Percentiles rank a stretch among this genome's conserved stretches.
Conservation (phyloP, 805 yeast genomes). For the Candida glaebosa region DNA sequence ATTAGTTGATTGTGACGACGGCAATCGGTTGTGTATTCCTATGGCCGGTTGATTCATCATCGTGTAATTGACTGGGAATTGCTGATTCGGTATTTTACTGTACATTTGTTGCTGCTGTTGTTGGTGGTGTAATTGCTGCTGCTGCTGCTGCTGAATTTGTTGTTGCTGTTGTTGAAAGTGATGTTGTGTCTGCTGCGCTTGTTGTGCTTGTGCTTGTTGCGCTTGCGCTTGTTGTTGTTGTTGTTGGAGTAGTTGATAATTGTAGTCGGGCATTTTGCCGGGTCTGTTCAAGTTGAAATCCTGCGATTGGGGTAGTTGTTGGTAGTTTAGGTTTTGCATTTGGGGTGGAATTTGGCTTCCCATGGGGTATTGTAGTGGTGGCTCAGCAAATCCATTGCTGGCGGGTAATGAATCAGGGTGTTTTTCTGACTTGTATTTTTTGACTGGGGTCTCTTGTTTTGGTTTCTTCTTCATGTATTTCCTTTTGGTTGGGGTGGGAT, state of each 20-base stretch:
- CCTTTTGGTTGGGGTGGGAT: slow-evolving; percentile 40
- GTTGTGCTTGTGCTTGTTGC: not conserved
- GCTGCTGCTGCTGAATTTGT: slow-evolving; percentile 1
- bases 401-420: slow-evolving; percentile 8
- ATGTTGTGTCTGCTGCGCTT: slow-evolving; percentile 6
- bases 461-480: slow-evolving; percentile 52
- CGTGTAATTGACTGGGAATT: not conserved
- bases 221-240: not conserved
- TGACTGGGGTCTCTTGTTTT: slow-evolving; percentile 52
- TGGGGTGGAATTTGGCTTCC: slow-evolving; percentile 45
- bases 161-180: slow-evolving; percentile 1
- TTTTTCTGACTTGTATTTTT: slow-evolving; percentile 35
- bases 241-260: slow-evolving; percentile 4
- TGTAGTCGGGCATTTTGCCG: slow-evolving; percentile 2
- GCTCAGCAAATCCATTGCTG: slow-evolving; percentile 1
- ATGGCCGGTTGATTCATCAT: slow-evolving; percentile 1
- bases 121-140: slow-evolving; percentile 20
- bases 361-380: slow-evolving; percentile 50
- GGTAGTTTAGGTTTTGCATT: slow-evolving; percentile 5
- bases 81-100: slow-evolving; percentile 5
- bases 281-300: not conserved
- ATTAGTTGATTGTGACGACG: slow-evolving; percentile 36
- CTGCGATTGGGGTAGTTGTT: slow-evolving; percentile 1
- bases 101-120: slow-evolving; percentile 9
- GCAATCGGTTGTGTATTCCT: slow-evolving; percentile 7